Evolutionary conservation across 495 filamentous ascomycete species (phyloP).

Genomic region (Trichocladium uniseriatum): DNA sequence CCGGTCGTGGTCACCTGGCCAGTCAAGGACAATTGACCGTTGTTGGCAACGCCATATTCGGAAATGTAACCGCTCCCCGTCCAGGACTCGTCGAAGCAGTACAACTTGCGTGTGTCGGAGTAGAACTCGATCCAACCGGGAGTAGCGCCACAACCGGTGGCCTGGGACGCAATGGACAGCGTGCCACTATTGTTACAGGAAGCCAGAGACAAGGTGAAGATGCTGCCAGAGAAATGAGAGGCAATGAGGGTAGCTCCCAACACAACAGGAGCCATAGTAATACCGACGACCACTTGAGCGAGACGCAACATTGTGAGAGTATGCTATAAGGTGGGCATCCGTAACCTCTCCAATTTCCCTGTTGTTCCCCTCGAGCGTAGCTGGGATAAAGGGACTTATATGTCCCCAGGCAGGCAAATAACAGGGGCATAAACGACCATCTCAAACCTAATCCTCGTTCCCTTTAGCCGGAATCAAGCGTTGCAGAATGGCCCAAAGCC

Average conservation of each 20-base stretch:
- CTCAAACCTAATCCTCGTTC: too few relatives aligned
- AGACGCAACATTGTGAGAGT: too few relatives aligned
- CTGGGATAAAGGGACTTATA: too few relatives aligned
- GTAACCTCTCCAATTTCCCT: too few relatives aligned
- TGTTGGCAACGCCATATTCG: slow-evolving; percentile 31
- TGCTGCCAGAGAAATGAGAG: slow-evolving; percentile 35
- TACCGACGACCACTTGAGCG: too few relatives aligned
- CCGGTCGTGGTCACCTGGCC: slow-evolving; percentile 25
- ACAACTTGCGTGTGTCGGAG: slow-evolving; percentile 37
- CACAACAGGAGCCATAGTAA: too few relatives aligned
- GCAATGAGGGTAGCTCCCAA: slow-evolving; percentile 32
- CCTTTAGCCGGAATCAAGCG: too few relatives aligned
- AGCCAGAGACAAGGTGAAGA: slow-evolving; percentile 32
- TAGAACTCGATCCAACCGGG: slow-evolving; percentile 51
- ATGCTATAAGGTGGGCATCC: too few relatives aligned
- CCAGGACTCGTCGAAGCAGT: slow-evolving; percentile 51
- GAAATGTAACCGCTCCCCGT: slow-evolving; percentile 31
- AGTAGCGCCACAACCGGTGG: slow-evolving; percentile 27
- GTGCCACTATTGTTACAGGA: slow-evolving; percentile 17
- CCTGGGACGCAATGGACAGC: slow-evolving; percentile 25
- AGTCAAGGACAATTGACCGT: slow-evolving; percentile 33
- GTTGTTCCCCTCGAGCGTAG: too few relatives aligned
- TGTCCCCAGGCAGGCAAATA: too few relatives aligned
- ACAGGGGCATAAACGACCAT: too few relatives aligned
- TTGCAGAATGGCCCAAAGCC: too few relatives aligned